Percentiles rank a stretch among this genome's conserved stretches.
Evolutionary conservation across 1,284 basidiomycete species (phyloP).

Genomic region (Sporisorium iseilematis-ciliati): DNA sequence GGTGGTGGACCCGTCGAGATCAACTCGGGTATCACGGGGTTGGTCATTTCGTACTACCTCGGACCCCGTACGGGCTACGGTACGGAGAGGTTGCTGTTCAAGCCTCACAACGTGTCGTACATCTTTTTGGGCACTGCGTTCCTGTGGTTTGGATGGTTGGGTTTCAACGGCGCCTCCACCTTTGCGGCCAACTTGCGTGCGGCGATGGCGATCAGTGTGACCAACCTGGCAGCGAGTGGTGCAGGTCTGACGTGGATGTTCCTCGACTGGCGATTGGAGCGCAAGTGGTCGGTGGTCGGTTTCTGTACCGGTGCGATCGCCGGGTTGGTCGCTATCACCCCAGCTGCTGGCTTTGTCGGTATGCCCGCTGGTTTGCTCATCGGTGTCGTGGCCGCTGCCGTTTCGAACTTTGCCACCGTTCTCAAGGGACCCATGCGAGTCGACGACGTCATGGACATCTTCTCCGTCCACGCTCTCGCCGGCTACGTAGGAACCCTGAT

Average conservation of each 20-base stretch:
- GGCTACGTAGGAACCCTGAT: constrained; percentile 65
- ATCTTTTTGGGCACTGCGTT: constrained; percentile 88
- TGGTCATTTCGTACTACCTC: constrained; percentile 91
- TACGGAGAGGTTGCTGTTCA: constrained; percentile 85
- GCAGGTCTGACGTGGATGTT: constrained; percentile 90
- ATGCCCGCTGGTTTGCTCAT: constrained; percentile 79
- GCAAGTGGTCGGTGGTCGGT: constrained; percentile 77
- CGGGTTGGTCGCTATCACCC: constrained; percentile 71
- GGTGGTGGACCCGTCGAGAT: constrained; percentile 95
- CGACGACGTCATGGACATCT: constrained; percentile 79
- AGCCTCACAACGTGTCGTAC: constrained; percentile 91
- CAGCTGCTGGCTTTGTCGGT: constrained; percentile 72
- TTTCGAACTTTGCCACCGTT: constrained; percentile 89
- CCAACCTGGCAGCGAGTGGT: constrained; percentile 79
- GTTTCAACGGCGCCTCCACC: constrained; percentile 87
- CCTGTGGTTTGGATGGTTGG: constrained; percentile 97
- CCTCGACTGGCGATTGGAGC: constrained; percentile 84
- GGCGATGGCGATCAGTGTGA: constrained; percentile 86
- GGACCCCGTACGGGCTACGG: constrained; percentile 89
- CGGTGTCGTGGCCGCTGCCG: constrained; percentile 79
- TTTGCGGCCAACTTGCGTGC: constrained; percentile 92
- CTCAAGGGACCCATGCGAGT: constrained; percentile 75
- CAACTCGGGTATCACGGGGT: constrained; percentile 85
- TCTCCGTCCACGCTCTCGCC: constrained; percentile 63
- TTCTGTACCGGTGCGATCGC: constrained; percentile 70